Evolutionary conservation across 2,329 filamentous ascomycete species (phyloP).

Genomic region (Verticillium tricorpus): DNA sequence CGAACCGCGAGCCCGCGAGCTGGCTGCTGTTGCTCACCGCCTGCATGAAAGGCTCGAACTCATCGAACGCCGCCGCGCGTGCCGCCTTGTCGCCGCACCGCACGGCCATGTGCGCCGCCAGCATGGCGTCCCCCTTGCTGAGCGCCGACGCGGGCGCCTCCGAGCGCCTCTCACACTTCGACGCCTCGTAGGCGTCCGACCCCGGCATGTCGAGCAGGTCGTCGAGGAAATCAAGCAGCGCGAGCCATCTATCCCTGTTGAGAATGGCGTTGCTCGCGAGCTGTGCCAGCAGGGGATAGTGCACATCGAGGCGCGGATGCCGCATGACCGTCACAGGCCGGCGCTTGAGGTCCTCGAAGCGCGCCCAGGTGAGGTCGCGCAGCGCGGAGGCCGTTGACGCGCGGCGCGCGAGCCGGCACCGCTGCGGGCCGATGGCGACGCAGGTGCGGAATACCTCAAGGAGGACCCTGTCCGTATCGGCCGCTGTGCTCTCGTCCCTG

Average conservation of each 20-base stretch:
- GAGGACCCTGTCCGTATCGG: constrained; percentile 20
- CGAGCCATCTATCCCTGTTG: neutral
- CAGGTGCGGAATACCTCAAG: constrained; percentile 19
- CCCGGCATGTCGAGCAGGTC: neutral
- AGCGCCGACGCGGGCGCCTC: neutral
- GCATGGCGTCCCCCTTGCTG: neutral
- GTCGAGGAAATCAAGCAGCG: neutral
- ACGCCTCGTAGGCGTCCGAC: neutral
- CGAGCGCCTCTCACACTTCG: neutral
- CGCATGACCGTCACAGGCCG: constrained; percentile 18
- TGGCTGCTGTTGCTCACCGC: constrained; percentile 19
- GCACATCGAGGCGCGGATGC: neutral
- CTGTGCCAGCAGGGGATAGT: neutral
- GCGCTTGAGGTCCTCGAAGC: constrained; percentile 17
- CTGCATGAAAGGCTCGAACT: constrained; percentile 19
- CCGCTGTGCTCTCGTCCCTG: constrained; percentile 17
- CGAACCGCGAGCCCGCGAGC: constrained; percentile 18
- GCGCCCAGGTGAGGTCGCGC: constrained; percentile 15
- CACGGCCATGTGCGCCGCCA: constrained; percentile 19
- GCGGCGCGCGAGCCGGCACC: constrained; percentile 17
- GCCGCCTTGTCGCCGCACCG: constrained; percentile 28
- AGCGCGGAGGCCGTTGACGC: constrained; percentile 15
- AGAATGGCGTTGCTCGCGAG: neutral
- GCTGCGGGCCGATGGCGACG: constrained; percentile 10
- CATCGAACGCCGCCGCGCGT: constrained; percentile 19